Evolutionary conservation across 179 eudicot genomes (phyloP), one percentile per base, ranked within the genome.

Genomic region (Camellia oleifera): DNA sequence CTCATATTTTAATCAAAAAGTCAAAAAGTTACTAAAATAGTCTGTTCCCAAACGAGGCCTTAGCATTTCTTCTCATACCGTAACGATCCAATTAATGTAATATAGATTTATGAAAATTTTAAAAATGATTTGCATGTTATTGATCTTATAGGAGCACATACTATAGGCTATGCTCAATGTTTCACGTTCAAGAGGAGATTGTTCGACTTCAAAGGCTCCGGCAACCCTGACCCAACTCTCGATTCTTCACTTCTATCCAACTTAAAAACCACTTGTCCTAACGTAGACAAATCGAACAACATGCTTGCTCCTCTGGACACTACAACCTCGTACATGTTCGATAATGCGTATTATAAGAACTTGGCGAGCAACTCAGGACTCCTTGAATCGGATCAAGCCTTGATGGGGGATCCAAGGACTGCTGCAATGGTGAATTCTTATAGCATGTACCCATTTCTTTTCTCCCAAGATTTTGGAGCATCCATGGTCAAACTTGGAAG

Each of bases 101-200:
- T 32, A 32, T 32, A 32, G 40, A 32, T 32, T 32, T 32, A 1
- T 32, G 2, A 32, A 32, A 32, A 32, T 32, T 32, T 32, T 32
- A 32, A 32, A 32, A 32, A 32, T 32, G 40, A 32, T 32, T 32
- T 32, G 40, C 40, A 32, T 67, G 5, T 74, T 54, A 45, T 17
- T 64, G 3, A 32, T 32, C 40, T 69, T 67, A 23, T 75, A 92
- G 97, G 97, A 15, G 97, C 89, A 20, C 96, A 93, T 65, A 93
- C 96, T 0, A 88, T 94, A 32, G 98, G 97, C n/a, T 83, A 62
- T 61, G 97, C 97, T 74, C 95, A 94, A 85, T 94, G 98, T 80
- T 84, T 91, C 79, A 87, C 90, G 60, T 91, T 94, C 85, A 88
- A 84, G 81, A 44, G 89, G 17, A 87, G 97, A 71, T 88, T 94